Evolutionary conservation across 352 stramenopile genomes (phyloP), one percentile per base, ranked within the genome.

Genomic region (Blastocystis hominis): DNA sequence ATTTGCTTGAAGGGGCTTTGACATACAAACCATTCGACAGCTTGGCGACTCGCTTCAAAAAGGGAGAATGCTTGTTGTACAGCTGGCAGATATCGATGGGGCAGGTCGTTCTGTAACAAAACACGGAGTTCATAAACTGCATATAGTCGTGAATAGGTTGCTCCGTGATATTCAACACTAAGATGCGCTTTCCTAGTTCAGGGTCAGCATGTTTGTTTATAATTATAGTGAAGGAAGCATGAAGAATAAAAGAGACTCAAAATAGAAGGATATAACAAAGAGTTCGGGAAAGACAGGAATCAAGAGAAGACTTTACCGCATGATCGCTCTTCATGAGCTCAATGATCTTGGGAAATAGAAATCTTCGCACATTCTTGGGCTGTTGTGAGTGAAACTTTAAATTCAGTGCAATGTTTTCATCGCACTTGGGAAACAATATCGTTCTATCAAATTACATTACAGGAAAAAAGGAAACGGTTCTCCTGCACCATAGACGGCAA

Each of bases 1-100:
- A 80, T 47, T 80, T 80, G 24, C 38, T 42, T 4, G 70, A 80
- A n/a, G 36, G 20, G 36, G 70, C 46, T 42, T 47, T 42, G 4
- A 80, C 55, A n/a, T 80, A 80, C 1, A 54, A 44, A 15, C 70
- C 70, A 15, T 80, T 64, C 30, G 70, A 61, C 1, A 80, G 44
- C 46, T n/a, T 13, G 0, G 70, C 44, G 2, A 64, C 50, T 40
- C 50, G 30, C 70, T 80, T 64, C 20, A 80, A 64, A 42, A 80
- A 80, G n/a, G 70, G 50, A n/a, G 46, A 61, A 3, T 80, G 70
- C 38, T 80, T 80, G 36, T 40, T 47, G 50, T 66, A 64, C 3
- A 80, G 70, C 30, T 80, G 70, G 54, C 70, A 80, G 15, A 80
- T 46, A 24, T 80, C 70, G 46, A 80, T 80, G 46, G 70, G 70